Percentiles rank a stretch among this genome's conserved stretches.
Evolutionary conservation across 805 yeast genomes (phyloP).

Genomic region (Saccharomycopsis synnaedendra): DNA sequence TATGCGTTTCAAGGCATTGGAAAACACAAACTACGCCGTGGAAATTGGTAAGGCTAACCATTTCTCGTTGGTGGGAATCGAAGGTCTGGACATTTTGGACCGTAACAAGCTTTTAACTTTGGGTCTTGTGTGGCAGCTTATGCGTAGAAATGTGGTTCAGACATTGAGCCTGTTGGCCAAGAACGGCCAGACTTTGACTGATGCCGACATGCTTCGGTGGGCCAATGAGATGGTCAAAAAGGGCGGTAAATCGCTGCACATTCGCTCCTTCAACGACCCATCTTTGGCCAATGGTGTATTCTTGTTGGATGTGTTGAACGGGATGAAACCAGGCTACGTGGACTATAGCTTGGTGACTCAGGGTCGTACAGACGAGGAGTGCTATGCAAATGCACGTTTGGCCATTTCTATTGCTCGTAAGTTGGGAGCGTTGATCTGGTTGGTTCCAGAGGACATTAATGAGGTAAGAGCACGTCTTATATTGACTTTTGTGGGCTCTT

Average conservation of each 20-base stretch:
- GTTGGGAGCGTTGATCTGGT: slow-evolving; percentile 94
- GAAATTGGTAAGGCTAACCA: slow-evolving; percentile 87
- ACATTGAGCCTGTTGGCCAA: slow-evolving; percentile 66
- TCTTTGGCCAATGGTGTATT: slow-evolving; percentile 68
- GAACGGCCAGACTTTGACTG: slow-evolving; percentile 68
- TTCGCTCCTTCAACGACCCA: slow-evolving; percentile 81
- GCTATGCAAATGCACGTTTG: slow-evolving; percentile 87
- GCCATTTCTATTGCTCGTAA: slow-evolving; percentile 98
- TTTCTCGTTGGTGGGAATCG: slow-evolving; percentile 93
- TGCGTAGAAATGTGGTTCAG: slow-evolving; percentile 88
- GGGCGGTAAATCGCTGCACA: slow-evolving; percentile 64
- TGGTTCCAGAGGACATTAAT: slow-evolving; percentile 98
- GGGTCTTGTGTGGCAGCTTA: slow-evolving; percentile 95
- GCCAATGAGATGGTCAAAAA: slow-evolving; percentile 77
- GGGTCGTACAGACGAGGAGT: slow-evolving; percentile 74
- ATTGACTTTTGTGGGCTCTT: slow-evolving; percentile 87
- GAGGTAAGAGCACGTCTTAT: slow-evolving; percentile 93
- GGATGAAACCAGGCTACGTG: slow-evolving; percentile 94
- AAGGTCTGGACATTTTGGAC: slow-evolving; percentile 94
- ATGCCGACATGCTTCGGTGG: slow-evolving; percentile 85
- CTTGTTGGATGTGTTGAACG: slow-evolving; percentile 82
- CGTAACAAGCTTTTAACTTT: slow-evolving; percentile 82
- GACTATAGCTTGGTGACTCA: slow-evolving; percentile 85
- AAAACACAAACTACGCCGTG: slow-evolving; percentile 97
- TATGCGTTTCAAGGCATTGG: slow-evolving; percentile 88